phyloP scores from a whole-genome alignment of 306 rosid species.

The Quercus alba region DNA sequence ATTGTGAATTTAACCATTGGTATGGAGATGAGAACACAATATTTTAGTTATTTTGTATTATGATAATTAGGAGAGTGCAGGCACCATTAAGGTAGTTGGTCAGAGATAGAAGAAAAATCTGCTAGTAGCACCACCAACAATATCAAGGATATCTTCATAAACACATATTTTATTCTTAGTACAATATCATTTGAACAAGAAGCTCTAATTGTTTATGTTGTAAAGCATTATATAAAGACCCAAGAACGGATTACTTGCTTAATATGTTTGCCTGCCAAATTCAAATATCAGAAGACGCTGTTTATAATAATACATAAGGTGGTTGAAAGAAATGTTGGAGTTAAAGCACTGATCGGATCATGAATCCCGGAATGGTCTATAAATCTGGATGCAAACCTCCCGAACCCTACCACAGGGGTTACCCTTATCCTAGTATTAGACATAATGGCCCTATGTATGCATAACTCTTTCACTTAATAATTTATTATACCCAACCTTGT shows the following conservation, averaged over 20 bases:
- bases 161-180: not conserved
- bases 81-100: constrained; percentile 7
- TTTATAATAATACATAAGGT: not conserved
- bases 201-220: too few species aligned
- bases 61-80: not conserved
- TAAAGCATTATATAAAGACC: too few species aligned
- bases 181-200: not conserved
- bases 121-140: constrained; percentile 16
- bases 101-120: not conserved
- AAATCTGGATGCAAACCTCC: constrained; percentile 4
- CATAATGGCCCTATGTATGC: not conserved
- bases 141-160: constrained; percentile 12
- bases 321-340: not conserved
- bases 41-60: too few species aligned
- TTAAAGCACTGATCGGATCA: not conserved
- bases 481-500: not conserved
- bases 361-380: constrained; percentile 1
- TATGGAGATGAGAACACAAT: too few species aligned
- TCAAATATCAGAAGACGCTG: not conserved
- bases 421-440: not conserved
- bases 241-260: constrained; percentile 3
- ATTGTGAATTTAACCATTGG: too few species aligned
- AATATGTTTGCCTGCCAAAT: not conserved
- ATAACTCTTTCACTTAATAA: not conserved
- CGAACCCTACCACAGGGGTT: constrained; percentile 6